A percentile compares a stretch with the other conserved stretches of the same genome.
Conservation (phyloP, 306 rosid genomes). For the Prunus persica region DNA sequence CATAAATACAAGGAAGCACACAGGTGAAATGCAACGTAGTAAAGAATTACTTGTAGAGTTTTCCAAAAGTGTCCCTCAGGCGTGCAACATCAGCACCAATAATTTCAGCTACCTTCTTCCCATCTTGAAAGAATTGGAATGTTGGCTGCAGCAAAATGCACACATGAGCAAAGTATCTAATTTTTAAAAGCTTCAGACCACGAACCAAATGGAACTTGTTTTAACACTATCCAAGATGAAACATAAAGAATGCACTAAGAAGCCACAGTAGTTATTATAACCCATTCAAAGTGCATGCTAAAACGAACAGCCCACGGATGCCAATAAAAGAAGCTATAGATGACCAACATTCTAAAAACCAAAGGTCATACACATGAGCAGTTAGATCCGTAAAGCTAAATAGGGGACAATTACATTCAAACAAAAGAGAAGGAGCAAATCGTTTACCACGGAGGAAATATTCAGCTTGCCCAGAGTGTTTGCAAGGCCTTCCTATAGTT, state of each 20-base stretch:
- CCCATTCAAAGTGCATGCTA: neutral
- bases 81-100: conserved; percentile 60
- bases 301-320: neutral
- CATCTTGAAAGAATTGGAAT: conserved; percentile 67
- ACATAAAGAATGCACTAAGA: neutral
- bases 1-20: neutral
- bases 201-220: neutral
- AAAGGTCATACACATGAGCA: neutral
- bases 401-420: neutral
- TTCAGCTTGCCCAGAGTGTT: conserved; percentile 50
- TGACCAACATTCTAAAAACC: neutral
- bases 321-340: neutral
- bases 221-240: neutral
- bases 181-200: neutral
- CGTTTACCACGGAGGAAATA: conserved; percentile 73
- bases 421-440: conserved; percentile 15
- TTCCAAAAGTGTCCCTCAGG: conserved; percentile 49
- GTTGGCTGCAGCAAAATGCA: conserved; percentile 67
- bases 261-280: neutral
- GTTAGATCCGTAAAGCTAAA: neutral
- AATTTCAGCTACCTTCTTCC: conserved; percentile 66
- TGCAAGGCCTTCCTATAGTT: conserved; percentile 59
- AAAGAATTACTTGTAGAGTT: conserved; percentile 65
- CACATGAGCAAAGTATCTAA: neutral
- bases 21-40: neutral